Percentiles rank a stretch among this genome's conserved stretches.
Evolutionary conservation across 2,329 filamentous ascomycete genomes (phyloP).

Genomic region (Penicillium sp.): DNA sequence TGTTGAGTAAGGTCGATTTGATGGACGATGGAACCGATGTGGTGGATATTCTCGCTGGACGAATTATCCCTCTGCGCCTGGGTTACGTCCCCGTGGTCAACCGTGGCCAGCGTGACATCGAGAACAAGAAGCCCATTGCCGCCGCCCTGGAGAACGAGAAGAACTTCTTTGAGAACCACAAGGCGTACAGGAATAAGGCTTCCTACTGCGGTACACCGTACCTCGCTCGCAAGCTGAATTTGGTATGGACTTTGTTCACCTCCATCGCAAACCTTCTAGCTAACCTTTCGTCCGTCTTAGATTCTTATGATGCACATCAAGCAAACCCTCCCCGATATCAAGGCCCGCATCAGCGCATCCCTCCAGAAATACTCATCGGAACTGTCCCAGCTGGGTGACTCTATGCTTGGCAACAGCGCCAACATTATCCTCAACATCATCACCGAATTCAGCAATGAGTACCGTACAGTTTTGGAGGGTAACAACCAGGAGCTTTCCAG

Average conservation of each 20-base stretch:
- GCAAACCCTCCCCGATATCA: slow-evolving; percentile 97
- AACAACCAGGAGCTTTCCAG: slow-evolving; percentile 96
- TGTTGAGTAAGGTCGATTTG: slow-evolving; percentile 96
- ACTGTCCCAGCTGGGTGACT: slow-evolving; percentile 81
- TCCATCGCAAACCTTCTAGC: background rate
- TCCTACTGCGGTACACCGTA: slow-evolving; percentile 98
- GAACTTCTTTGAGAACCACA: slow-evolving; percentile 97
- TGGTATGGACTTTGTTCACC: slow-evolving; percentile 52
- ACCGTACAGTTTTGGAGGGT: slow-evolving; percentile 91
- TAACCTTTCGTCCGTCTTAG: slow-evolving; percentile 36
- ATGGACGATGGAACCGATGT: slow-evolving; percentile 99
- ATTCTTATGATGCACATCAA: slow-evolving; percentile 99
- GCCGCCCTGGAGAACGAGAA: slow-evolving; percentile 90
- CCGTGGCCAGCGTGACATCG: slow-evolving; percentile 95
- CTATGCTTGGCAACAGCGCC: slow-evolving; percentile 90
- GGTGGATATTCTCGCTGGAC: slow-evolving; percentile 95
- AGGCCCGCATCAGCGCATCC: slow-evolving; percentile 91
- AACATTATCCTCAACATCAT: slow-evolving; percentile 99
- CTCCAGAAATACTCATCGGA: slow-evolving; percentile 88
- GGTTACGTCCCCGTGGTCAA: slow-evolving; percentile 98
- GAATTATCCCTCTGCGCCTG: slow-evolving; percentile 91
- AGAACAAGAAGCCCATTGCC: slow-evolving; percentile 94
- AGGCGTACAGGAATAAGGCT: slow-evolving; percentile 97
- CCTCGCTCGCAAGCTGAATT: slow-evolving; percentile 91
- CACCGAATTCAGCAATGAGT: slow-evolving; percentile 97